Conservation (phyloP, 108 stramenopile species). For the Conticribra weissflogii region DNA sequence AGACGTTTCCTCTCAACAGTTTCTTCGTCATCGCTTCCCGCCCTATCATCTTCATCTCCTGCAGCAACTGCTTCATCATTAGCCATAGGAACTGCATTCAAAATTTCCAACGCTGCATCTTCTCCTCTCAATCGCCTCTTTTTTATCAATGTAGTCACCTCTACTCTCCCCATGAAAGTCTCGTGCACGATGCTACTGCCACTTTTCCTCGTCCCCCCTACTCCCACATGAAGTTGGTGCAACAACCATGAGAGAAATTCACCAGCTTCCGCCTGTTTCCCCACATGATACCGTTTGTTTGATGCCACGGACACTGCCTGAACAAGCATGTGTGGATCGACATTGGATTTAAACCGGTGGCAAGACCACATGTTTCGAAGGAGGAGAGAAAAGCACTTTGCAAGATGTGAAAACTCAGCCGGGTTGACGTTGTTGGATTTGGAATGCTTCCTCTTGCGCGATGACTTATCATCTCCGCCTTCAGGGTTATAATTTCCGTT, state of each 20-base stretch:
- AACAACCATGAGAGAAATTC: conserved; percentile 97
- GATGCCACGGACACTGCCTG: conserved; percentile 88
- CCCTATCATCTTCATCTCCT: conserved; percentile 61
- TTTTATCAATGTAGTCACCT: conserved; percentile 69
- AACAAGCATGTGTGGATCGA: conserved; percentile 96
- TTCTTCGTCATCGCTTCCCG: conserved; percentile 62
- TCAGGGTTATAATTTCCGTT: not conserved
- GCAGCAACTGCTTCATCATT: not conserved
- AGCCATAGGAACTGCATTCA: conserved; percentile 9
- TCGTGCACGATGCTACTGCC: conserved; percentile 82
- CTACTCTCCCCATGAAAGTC: conserved; percentile 90
- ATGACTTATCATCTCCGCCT: conserved; percentile 4
- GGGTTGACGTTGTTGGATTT: conserved; percentile 14
- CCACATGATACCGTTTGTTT: conserved; percentile 88
- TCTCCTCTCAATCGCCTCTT: conserved; percentile 51
- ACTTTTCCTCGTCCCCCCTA: conserved; percentile 59
- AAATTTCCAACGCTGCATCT: conserved; percentile 33
- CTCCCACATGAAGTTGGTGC: conserved; percentile 89
- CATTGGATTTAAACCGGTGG: conserved; percentile 90
- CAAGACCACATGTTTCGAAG: conserved; percentile 94
- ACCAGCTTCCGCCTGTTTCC: conserved; percentile 87
- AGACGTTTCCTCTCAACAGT: conserved; percentile 25
- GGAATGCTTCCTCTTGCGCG: conserved; percentile 23
- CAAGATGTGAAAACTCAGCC: conserved; percentile 56
- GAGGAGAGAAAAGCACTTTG: conserved; percentile 87